These are phyloP conservation scores for Diplodia mutila DNA, from an alignment of 2,329 filamentous ascomycete species.

Conservation along the genomic window DNA sequence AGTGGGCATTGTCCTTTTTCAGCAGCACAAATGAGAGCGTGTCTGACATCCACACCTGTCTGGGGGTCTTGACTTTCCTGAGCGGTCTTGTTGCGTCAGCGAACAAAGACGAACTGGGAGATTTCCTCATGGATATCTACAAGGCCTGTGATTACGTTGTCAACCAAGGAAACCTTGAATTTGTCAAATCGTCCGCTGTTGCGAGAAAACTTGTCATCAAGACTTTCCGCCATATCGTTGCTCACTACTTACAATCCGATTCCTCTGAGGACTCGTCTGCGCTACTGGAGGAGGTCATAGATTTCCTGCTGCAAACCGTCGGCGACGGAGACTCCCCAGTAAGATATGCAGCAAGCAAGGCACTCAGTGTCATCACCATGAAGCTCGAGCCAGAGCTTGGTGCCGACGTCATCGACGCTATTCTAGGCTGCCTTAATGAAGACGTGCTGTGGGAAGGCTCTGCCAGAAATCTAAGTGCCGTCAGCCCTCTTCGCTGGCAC, in stretches of 20 bases:
- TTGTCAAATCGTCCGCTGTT: constrained; percentile 73
- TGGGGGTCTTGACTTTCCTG: constrained; percentile 79
- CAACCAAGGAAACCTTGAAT: constrained; percentile 54
- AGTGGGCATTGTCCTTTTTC: constrained; percentile 71
- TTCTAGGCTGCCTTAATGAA: constrained; percentile 70
- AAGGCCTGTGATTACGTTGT: constrained; percentile 64
- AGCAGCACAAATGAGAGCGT: constrained; percentile 47
- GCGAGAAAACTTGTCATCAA: constrained; percentile 85
- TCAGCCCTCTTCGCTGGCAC: constrained; percentile 87
- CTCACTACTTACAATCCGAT: constrained; percentile 61
- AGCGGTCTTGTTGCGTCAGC: constrained; percentile 73
- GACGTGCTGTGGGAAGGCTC: constrained; percentile 61
- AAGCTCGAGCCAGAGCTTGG: constrained; percentile 81
- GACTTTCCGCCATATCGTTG: constrained; percentile 73
- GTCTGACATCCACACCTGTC: constrained; percentile 70
- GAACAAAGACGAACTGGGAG: constrained; percentile 74
- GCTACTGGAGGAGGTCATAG: constrained; percentile 75
- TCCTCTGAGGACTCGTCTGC: constrained; percentile 40
- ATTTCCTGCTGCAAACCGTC: constrained; percentile 75
- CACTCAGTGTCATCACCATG: constrained; percentile 82
- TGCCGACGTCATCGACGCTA: constrained; percentile 81
- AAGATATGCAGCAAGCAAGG: constrained; percentile 87
- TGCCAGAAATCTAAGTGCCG: constrained; percentile 68
- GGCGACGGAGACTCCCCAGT: constrained; percentile 91
- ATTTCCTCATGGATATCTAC: constrained; percentile 69